These are phyloP conservation scores for Trichoderma orchidacearum DNA, from an alignment of 495 filamentous ascomycete species.

Conservation along the genomic window DNA sequence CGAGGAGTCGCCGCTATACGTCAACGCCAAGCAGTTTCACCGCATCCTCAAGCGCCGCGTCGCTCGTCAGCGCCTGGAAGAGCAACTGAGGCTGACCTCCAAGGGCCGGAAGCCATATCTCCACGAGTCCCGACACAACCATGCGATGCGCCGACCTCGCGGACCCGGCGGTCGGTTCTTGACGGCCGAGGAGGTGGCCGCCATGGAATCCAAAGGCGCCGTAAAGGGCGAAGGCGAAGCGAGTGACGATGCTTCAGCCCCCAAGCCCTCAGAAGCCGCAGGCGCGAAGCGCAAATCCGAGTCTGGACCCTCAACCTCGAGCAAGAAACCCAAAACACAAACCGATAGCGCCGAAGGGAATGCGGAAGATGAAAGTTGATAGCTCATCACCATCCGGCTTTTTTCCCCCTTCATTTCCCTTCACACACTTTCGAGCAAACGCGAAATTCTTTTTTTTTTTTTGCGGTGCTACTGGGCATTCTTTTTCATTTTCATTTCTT, in stretches of 20 bases:
- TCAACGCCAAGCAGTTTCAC: constrained; percentile 98
- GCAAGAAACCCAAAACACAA: constrained; percentile 41
- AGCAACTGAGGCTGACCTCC: constrained; percentile 76
- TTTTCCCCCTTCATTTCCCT: neutral
- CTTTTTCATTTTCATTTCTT: neutral
- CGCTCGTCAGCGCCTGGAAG: constrained; percentile 85
- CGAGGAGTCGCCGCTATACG: constrained; percentile 91
- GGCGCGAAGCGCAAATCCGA: constrained; percentile 32
- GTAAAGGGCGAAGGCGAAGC: constrained; percentile 20
- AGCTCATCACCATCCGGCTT: neutral
- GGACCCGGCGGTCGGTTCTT: constrained; percentile 95
- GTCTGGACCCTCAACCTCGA: constrained; percentile 26
- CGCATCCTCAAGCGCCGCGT: constrained; percentile 89
- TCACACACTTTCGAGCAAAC: neutral
- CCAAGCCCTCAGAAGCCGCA: constrained; percentile 15
- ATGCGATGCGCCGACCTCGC: constrained; percentile 91
- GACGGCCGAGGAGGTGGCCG: constrained; percentile 93
- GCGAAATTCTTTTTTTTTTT: constrained; percentile 6
- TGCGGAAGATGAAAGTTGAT: constrained; percentile 23
- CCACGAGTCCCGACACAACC: constrained; percentile 97
- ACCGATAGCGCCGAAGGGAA: constrained; percentile 15
- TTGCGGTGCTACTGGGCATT: constrained; percentile 10
- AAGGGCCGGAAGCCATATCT: constrained; percentile 96
- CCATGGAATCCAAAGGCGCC: constrained; percentile 54
- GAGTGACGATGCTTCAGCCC: constrained; percentile 13